Evolutionary conservation across 257 asterid species (phyloP), one percentile per base, ranked within the genome.

Genomic region (Paulownia fortunei): DNA sequence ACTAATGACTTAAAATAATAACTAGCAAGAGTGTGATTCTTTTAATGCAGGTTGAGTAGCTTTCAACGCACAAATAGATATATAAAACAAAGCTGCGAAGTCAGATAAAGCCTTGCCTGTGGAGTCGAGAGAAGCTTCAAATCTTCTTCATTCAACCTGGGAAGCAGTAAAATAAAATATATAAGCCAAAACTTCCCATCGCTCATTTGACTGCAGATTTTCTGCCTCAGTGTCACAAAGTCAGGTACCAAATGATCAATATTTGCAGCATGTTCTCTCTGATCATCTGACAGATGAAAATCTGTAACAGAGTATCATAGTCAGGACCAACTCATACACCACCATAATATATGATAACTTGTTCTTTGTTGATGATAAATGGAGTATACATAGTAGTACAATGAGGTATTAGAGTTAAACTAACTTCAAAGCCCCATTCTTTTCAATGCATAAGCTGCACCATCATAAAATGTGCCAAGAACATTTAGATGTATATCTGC

Each of bases 181-280:
- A 92, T 88, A 86, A 90, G 85, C 97, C 97, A 92, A 84, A 90
- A 92, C 80, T 90, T 89, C 73, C 76, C 84, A 21, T 77, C 76
- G 39, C 86, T 86, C 76, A 92, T 72, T 75, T 85, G 85, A 73
- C 82, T 81, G 82, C 90, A 75, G 66, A 86, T 73, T 60, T 83
- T 82, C 84, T 84, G 88, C 88, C 93, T 88, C 80, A 90, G 56
- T 71, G 78, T 55, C 78, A 74, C 84, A 84, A 92, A 86, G 77
- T 83, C 83, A 13, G 97, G 92, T 75, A 92, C 92, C 84, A 90
- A 84, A 62, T 83, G 85, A 65, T 83, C 92, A 66, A 92, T 90
- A 39, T 80, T 49, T 68, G 86, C 87, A 64, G 87, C 90, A 73
- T 92, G 97, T 65, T 86, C 89, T 84, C 82, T 90, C 87, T 92